phyloP scores from a whole-genome alignment of 2,329 filamentous ascomycete genomes.

The Thermothelomyces thermophilus region DNA sequence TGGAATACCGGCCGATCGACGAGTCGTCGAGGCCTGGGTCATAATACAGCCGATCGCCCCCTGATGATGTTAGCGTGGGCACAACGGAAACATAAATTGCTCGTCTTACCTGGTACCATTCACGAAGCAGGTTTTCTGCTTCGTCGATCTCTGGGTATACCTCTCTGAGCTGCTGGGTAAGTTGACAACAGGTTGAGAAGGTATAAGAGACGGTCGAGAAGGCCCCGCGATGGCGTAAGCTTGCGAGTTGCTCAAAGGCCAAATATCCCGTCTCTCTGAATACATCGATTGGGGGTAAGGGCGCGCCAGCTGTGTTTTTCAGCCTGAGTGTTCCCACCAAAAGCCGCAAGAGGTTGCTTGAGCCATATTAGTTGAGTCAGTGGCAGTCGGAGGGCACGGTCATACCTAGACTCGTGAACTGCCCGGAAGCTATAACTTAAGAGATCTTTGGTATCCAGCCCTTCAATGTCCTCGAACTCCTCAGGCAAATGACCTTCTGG shows the following conservation, averaged over 20 bases:
- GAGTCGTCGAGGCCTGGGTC: conserved; percentile 72
- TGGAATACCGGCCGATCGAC: conserved; percentile 87
- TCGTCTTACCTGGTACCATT: conserved; percentile 61
- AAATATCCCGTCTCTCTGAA: conserved; percentile 64
- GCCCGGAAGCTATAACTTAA: conserved; percentile 93
- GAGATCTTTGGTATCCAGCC: conserved; percentile 76
- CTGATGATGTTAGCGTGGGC: conserved; percentile 30
- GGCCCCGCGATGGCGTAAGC: conserved; percentile 80
- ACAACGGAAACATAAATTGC: not conserved
- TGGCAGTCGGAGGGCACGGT: not conserved
- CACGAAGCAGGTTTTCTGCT: conserved; percentile 45
- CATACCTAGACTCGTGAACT: conserved; percentile 83
- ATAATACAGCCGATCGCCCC: conserved; percentile 64
- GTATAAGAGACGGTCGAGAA: conserved; percentile 90
- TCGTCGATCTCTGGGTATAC: conserved; percentile 27
- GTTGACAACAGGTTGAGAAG: conserved; percentile 71
- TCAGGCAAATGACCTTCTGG: conserved; percentile 82
- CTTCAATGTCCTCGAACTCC: conserved; percentile 64
- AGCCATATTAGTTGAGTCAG: conserved; percentile 13
- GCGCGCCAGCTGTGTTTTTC: conserved; percentile 35
- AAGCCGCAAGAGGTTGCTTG: conserved; percentile 64
- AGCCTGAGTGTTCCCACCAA: conserved; percentile 51
- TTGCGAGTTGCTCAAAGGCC: conserved; percentile 75
- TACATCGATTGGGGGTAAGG: conserved; percentile 45
- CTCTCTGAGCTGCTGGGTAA: conserved; percentile 43